These are phyloP conservation scores for Coemansia sp. DNA, from an alignment of 192 early-diverging fungal genomes.

Conservation along the genomic window DNA sequence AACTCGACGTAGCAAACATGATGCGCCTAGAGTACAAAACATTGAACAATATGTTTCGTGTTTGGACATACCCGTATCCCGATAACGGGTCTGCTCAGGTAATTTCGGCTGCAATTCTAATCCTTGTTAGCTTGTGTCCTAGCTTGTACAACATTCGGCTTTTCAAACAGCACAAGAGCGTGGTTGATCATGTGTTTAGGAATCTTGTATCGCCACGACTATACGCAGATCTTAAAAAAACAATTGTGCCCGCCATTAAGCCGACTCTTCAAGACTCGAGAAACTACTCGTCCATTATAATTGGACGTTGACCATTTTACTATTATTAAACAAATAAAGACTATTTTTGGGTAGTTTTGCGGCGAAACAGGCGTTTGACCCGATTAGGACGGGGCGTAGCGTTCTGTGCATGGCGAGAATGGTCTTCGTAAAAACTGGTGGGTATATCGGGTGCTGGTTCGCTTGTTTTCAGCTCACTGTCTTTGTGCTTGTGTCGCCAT, in stretches of 20 bases:
- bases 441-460: conserved; percentile 3
- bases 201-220: conserved; percentile 1
- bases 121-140: neutral
- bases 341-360: conserved; percentile 8
- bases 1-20: neutral
- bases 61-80: neutral
- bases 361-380: conserved; percentile 34
- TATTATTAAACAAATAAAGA: neutral
- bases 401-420: neutral
- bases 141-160: neutral
- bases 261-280: neutral
- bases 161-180: neutral
- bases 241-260: neutral
- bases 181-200: neutral
- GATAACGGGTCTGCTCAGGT: neutral
- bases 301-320: neutral
- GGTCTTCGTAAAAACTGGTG: neutral
- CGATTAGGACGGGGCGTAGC: conserved; percentile 11
- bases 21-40: neutral
- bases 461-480: neutral
- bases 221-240: neutral
- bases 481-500: conserved; percentile 5
- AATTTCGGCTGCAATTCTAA: neutral
- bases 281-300: neutral
- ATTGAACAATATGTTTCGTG: neutral